Evolutionary conservation across 2,329 filamentous ascomycete species (phyloP).

Genomic region (Byssothecium circinans): DNA sequence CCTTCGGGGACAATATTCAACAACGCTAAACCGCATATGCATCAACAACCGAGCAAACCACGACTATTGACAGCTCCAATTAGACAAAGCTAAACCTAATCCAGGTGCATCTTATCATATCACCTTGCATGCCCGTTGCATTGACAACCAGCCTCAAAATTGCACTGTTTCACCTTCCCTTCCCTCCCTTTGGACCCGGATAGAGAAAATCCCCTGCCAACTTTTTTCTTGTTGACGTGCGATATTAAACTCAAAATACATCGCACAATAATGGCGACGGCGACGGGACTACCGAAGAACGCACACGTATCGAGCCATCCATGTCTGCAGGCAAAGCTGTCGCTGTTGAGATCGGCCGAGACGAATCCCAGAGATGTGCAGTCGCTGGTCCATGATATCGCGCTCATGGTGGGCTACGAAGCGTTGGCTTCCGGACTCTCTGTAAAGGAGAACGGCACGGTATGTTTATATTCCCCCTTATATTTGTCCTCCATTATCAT

Average conservation of each 20-base stretch:
- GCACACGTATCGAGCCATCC: conserved; percentile 82
- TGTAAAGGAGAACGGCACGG: conserved; percentile 62
- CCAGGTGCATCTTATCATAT: background rate
- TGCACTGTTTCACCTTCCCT: too few relatives aligned
- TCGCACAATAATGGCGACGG: too few relatives aligned
- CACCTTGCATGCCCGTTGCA: background rate
- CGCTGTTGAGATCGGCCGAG: conserved; percentile 75
- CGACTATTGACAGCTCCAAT: too few relatives aligned
- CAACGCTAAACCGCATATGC: background rate
- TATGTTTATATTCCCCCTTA: conserved; percentile 47
- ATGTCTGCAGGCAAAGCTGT: conserved; percentile 84
- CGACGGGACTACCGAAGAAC: conserved; percentile 53
- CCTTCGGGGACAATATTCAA: too few relatives aligned
- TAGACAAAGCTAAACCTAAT: too few relatives aligned
- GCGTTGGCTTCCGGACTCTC: conserved; percentile 69
- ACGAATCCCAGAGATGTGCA: conserved; percentile 76
- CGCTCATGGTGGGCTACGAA: conserved; percentile 79
- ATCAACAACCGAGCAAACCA: background rate
- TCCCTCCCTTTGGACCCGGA: too few relatives aligned
- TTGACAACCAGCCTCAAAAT: background rate
- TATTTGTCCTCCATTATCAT: too few relatives aligned
- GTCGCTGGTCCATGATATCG: conserved; percentile 80
- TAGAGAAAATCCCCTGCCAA: too few relatives aligned
- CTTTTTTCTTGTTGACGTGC: too few relatives aligned
- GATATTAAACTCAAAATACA: too few relatives aligned